Evolutionary conservation across 306 rosid species (phyloP).

Genomic region (Leucaena leucocephala): DNA sequence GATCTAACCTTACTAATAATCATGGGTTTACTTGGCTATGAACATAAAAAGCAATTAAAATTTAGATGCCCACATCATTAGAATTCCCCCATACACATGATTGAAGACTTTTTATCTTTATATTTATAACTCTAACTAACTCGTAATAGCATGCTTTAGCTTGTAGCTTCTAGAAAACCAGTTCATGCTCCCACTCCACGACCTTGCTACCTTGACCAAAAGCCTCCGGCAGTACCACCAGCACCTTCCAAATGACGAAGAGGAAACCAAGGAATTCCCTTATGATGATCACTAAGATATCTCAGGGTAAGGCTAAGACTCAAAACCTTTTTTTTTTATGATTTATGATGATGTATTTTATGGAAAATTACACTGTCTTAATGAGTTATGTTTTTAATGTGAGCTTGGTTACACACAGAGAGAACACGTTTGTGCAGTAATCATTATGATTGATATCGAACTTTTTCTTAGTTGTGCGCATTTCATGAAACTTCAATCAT

Average conservation of each 20-base stretch:
- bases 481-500: background rate
- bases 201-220: background rate
- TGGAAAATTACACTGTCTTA: background rate
- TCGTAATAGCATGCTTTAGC: background rate
- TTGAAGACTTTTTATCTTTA: too few relatives aligned
- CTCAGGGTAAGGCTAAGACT: background rate
- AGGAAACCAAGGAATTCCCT: background rate
- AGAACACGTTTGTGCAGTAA: background rate
- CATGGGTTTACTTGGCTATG: background rate
- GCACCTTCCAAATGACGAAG: background rate
- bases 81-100: too few relatives aligned
- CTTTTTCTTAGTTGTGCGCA: background rate
- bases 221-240: background rate
- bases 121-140: background rate
- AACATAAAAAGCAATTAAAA: conserved; percentile 1
- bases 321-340: background rate
- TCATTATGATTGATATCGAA: background rate
- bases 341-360: background rate
- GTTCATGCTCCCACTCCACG: background rate
- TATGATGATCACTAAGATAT: background rate
- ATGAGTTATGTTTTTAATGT: background rate
- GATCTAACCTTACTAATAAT: background rate
- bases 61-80: background rate
- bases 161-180: background rate
- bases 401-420: background rate